phyloP scores from a whole-genome alignment of 1,284 basidiomycete genomes.

The Trichosporon inkin region DNA sequence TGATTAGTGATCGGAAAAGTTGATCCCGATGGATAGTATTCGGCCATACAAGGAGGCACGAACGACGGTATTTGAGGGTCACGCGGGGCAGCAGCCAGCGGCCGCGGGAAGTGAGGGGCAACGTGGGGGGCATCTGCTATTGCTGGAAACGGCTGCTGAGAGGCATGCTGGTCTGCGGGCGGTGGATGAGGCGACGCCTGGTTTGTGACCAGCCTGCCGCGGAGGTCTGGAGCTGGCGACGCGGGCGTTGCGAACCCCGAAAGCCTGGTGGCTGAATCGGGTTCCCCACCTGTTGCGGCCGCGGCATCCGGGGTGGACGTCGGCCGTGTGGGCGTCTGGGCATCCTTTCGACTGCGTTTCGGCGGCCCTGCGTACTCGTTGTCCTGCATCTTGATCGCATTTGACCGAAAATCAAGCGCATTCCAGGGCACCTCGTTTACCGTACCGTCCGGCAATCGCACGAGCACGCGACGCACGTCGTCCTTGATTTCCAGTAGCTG shows the following conservation, averaged over 20 bases:
- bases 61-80: constrained; percentile 2
- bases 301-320: not conserved
- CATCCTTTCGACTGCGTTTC: constrained; percentile 20
- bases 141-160: not conserved
- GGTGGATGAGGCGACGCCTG: not conserved
- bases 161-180: not conserved
- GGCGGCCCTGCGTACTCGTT: constrained; percentile 24
- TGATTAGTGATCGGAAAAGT: constrained; percentile 1
- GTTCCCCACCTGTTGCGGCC: not conserved
- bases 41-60: not conserved
- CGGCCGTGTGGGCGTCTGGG: not conserved
- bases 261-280: not conserved
- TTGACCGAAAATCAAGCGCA: constrained; percentile 20
- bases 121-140: not conserved
- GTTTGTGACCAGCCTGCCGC: not conserved
- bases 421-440: constrained; percentile 14
- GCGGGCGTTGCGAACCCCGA: not conserved
- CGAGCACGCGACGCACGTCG: constrained; percentile 64
- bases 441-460: constrained; percentile 38
- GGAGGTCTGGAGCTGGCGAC: not conserved
- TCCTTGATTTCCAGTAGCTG: constrained; percentile 66
- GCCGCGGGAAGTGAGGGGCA: not conserved
- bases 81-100: not conserved
- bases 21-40: constrained; percentile 5
- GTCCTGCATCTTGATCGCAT: constrained; percentile 14